Evolutionary conservation across 768 basidiomycete genomes (phyloP), one percentile per base, ranked within the genome.

Genomic region (Hypholoma sublateritium): DNA sequence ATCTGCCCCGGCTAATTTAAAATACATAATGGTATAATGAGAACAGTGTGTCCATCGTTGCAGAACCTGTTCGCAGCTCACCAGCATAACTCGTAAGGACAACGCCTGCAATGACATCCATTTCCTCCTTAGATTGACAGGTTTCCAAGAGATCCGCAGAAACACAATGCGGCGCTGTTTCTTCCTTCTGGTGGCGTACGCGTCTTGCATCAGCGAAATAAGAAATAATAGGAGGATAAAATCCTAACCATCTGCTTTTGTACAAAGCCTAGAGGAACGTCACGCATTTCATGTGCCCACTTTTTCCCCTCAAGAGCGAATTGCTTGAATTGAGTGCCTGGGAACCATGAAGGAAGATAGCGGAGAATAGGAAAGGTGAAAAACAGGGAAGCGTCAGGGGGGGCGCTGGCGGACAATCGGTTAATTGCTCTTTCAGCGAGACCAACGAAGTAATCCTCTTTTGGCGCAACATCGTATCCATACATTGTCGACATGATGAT

Each of bases 341-440:
- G 59, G 49, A 64, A 50, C 63, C 63, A 64, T 14, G 48, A 19
- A 21, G 63, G 63, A 8, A 63, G 22, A 49, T 58, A 56, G 25
- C 59, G 45, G 44, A 63, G 53, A 28, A 22, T 28, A 0, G 64
- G 58, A 32, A 61, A 34, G 1, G 60, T 48, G 34, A 59, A 60
- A 12, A 63, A 56, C 1, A 56, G 36, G 16, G 57, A 55, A 3
- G 56, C 53, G 12, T 62, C 64, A 6, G 60, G 60, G 13, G 56
- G 55, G 8, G 58, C 28, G 4, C 49, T 36, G n/a, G 57, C 48
- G 6, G 44, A 34, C 19, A 61, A 13, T 13, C 49, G 57, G 14
- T 8, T 21, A 7, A 55, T 44, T 12, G 59, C 53, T 1, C 50
- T 51, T 52, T 61, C 58, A 8, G 58, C 59, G 24, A 62, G 52